Conservation (phyloP, 495 filamentous ascomycete genomes). For the Pseudoneurospora amorphoporcata region DNA sequence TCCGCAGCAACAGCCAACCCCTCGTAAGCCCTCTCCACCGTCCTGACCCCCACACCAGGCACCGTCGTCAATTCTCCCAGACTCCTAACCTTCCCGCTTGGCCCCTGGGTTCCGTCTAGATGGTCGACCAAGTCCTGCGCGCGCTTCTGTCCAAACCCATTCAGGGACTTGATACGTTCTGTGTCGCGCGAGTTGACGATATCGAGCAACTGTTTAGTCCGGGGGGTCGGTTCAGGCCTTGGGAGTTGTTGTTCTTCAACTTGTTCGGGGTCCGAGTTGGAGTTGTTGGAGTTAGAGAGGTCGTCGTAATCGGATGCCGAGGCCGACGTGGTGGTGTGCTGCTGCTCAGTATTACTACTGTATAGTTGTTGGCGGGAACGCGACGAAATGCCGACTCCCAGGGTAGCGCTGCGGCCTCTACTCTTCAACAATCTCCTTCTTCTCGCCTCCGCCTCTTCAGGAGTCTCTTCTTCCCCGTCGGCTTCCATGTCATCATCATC, state of each 20-base stretch:
- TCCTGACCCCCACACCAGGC: slow-evolving; percentile 49
- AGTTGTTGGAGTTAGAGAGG: background rate
- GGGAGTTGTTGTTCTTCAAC: background rate
- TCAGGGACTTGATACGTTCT: slow-evolving; percentile 59
- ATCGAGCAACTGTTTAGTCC: slow-evolving; percentile 58
- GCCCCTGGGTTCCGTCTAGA: slow-evolving; percentile 15
- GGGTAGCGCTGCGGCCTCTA: background rate
- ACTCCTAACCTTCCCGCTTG: slow-evolving; percentile 28
- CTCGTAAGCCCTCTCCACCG: slow-evolving; percentile 47
- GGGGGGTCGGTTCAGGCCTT: slow-evolving; percentile 28
- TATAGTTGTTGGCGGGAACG: background rate
- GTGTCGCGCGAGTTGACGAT: slow-evolving; percentile 84
- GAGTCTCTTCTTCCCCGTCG: background rate
- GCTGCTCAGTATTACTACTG: slow-evolving; percentile 8
- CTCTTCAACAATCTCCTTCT: background rate
- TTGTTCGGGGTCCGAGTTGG: background rate
- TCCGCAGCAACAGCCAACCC: slow-evolving; percentile 18
- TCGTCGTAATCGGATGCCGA: slow-evolving; percentile 37
- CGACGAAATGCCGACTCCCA: background rate
- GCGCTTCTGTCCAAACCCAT: slow-evolving; percentile 56
- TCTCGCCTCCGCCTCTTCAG: background rate
- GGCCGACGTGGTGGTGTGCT: slow-evolving; percentile 31
- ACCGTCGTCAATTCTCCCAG: slow-evolving; percentile 43
- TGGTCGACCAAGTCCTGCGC: slow-evolving; percentile 52
- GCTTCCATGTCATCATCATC: background rate